These are phyloP conservation scores for Boechera retrofracta DNA, from an alignment of 345 rosid species.

Conservation along the genomic window DNA sequence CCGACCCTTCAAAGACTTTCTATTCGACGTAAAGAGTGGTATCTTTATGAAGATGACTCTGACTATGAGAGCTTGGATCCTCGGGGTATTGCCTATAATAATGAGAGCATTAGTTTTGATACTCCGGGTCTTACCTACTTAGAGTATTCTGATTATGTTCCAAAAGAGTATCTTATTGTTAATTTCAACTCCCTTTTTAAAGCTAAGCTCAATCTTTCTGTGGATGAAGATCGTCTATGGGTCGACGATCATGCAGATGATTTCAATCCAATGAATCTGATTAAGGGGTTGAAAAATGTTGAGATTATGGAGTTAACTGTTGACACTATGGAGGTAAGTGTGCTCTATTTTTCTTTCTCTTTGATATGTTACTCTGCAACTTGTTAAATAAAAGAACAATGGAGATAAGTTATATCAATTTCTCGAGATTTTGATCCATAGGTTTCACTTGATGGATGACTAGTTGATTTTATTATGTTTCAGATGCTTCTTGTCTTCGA, in stretches of 20 bases:
- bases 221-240: not conserved
- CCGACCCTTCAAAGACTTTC: not conserved
- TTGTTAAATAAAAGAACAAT: not conserved
- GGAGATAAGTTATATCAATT: no score
- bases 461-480: not conserved
- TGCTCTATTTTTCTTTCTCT: not conserved
- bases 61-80: not conserved
- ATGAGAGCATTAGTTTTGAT: not conserved
- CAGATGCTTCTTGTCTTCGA: constrained; percentile 4
- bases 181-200: not conserved
- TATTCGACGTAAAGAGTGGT: not conserved
- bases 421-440: no score
- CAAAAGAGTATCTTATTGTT: not conserved
- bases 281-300: not conserved
- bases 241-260: no score
- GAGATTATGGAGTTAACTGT: not conserved
- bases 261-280: not conserved
- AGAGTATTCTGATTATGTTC: not conserved
- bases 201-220: not conserved
- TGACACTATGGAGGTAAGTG: not conserved
- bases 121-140: not conserved
- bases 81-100: no score
- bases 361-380: not conserved
- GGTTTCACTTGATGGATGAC: no score
- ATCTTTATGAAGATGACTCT: not conserved